A percentile compares a stretch with the other conserved stretches of the same genome.
Evolutionary conservation across 164 flowering plant genomes (phyloP).

Genomic region (Tetrastigma voinierianum): DNA sequence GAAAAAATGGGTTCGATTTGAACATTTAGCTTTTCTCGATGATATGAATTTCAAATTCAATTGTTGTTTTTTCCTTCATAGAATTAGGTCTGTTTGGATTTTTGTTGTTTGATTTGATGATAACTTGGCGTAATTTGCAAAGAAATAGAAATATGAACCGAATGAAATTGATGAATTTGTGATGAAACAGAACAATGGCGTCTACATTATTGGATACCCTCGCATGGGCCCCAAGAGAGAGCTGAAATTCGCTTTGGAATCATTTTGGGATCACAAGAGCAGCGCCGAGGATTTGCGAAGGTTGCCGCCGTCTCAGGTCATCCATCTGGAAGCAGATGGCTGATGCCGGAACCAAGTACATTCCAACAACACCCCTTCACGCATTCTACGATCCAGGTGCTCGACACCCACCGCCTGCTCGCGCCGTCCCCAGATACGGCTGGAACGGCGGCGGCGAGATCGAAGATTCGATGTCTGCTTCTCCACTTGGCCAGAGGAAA

Average conservation of each 20-base stretch:
- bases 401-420: conserved; percentile 76
- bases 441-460: conserved; percentile 80
- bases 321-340: conserved; percentile 86
- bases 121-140: too few species aligned
- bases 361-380: conserved; percentile 77
- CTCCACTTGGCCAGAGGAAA: conserved; percentile 87
- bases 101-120: too few species aligned
- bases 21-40: too few species aligned
- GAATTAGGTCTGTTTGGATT: too few species aligned
- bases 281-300: conserved; percentile 62
- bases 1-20: too few species aligned
- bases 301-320: conserved; percentile 61
- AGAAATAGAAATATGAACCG: background rate
- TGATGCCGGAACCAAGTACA: conserved; percentile 61
- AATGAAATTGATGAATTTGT: background rate
- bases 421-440: conserved; percentile 65
- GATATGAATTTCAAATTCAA: too few species aligned
- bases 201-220: conserved; percentile 91
- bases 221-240: conserved; percentile 86
- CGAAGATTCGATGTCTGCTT: conserved; percentile 66
- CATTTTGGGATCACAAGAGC: conserved; percentile 83
- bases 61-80: too few species aligned
- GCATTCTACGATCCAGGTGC: conserved; percentile 70
- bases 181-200: conserved; percentile 52
- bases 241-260: conserved; percentile 83